Base-by-base conservation (phyloP, 441 rosid species). In the Erodium chrysanthum region DNA sequence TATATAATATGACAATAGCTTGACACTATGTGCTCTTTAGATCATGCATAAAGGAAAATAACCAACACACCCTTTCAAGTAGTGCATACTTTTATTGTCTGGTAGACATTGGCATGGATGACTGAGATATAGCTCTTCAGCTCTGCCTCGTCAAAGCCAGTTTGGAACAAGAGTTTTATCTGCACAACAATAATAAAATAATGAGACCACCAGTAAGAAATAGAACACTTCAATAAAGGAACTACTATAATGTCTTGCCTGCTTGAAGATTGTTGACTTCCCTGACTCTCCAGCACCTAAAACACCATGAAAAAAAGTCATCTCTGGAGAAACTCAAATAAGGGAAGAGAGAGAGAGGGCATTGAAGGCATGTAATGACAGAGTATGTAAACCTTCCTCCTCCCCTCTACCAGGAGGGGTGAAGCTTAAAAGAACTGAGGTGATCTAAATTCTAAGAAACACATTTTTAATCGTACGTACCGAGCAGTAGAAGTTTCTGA, bases 251-350 rank as follows among this genome's bases (percentile, higher is more conserved):
- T 29, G 56, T 46, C 83, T 81, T 81, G 80, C 98, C 97, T 94
- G 98, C 88, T 94, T 94, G 81, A 94, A 91, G 65, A 94, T 94
- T 52, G 98, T 94, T 71, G 97, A 94, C 84, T 94, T 94, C 73
- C 98, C 98, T 0, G 98, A 94, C 75, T 94, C 98, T 70, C 98
- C 98, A 74, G 94, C 88, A 80, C 97, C 98, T 93, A 69, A 3
- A 82, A 1, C 40, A 74, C 11, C 71, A 77, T 74, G 48, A 79
- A 29, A 68, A 42, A 7, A 65, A 52, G 29, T 73, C 29, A 71
- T 50, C 22, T 20, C 8, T 17, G 17, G 25, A 44, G 20, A 60
- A 64, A 70, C 37, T 15, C 31, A 64, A 15, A 22, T 3, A 48
- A 48, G 18, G 17, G 14, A 59, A 59, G 20, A 22, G 35, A 23